Evolutionary conservation across 2,329 filamentous ascomycete species (phyloP).

Genomic region (Epichloe amarillans): DNA sequence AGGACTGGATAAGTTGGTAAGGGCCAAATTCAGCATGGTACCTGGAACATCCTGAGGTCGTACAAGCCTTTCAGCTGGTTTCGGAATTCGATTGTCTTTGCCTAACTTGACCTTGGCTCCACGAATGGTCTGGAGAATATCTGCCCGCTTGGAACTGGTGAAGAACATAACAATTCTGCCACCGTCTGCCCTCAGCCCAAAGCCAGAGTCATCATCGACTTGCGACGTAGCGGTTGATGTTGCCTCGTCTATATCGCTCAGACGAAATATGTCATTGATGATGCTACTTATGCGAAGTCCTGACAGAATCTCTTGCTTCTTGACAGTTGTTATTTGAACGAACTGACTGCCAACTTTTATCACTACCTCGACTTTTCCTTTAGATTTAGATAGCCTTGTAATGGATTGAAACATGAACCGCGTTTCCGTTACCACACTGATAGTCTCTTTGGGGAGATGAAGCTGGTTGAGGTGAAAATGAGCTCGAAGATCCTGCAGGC

Average conservation of each 20-base stretch:
- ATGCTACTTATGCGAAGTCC: slow-evolving; percentile 47
- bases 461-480: slow-evolving; percentile 56
- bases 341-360: slow-evolving; percentile 59
- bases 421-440: slow-evolving; percentile 53
- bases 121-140: slow-evolving; percentile 50
- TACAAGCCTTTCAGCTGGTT: slow-evolving; percentile 51
- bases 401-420: slow-evolving; percentile 53
- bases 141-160: slow-evolving; percentile 49
- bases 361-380: slow-evolving; percentile 55
- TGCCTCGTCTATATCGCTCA: slow-evolving; percentile 55
- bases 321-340: slow-evolving; percentile 54
- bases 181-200: slow-evolving; percentile 53
- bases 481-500: slow-evolving; percentile 48
- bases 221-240: slow-evolving; percentile 40
- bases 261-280: slow-evolving; percentile 56
- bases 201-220: slow-evolving; percentile 53
- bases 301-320: slow-evolving; percentile 55
- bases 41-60: slow-evolving; percentile 58
- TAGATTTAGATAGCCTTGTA: slow-evolving; percentile 52
- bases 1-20: slow-evolving; percentile 51
- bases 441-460: slow-evolving; percentile 56
- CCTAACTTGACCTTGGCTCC: slow-evolving; percentile 50
- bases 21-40: slow-evolving; percentile 52
- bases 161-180: slow-evolving; percentile 63
- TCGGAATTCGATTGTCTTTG: slow-evolving; percentile 47